phyloP scores from a whole-genome alignment of 805 yeast species.

The Metschnikowia kofuensis region DNA sequence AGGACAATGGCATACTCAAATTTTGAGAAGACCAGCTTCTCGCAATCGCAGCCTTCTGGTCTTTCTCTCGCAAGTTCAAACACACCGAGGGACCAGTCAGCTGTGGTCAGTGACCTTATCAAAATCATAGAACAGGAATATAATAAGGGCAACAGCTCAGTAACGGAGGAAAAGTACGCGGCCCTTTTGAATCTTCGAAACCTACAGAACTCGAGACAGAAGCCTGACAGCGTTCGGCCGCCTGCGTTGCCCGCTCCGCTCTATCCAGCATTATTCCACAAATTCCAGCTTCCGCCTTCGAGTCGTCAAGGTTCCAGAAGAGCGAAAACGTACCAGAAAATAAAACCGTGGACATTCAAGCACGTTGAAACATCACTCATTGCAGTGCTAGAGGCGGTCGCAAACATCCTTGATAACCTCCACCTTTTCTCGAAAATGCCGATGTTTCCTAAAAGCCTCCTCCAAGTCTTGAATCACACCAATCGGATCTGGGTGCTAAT shows the following conservation, averaged over 20 bases:
- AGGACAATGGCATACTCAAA: conserved; percentile 2
- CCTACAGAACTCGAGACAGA: conserved; percentile 6
- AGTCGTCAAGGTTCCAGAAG: background rate
- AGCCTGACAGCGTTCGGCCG: background rate
- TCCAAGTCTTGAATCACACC: conserved; percentile 36
- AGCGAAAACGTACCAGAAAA: background rate
- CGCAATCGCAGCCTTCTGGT: background rate
- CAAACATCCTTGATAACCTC: conserved; percentile 39
- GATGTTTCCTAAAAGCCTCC: conserved; percentile 37
- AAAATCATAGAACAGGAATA: conserved; percentile 37
- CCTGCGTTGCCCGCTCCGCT: conserved; percentile 29
- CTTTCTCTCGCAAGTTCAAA: background rate
- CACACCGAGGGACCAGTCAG: background rate
- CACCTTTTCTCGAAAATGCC: conserved; percentile 42
- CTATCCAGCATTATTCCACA: conserved; percentile 34
- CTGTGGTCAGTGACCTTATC: conserved; percentile 8
- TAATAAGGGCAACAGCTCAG: conserved; percentile 34
- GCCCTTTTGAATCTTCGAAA: conserved; percentile 28
- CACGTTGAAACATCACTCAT: conserved; percentile 29
- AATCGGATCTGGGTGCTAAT: conserved; percentile 43
- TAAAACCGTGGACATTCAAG: conserved; percentile 26
- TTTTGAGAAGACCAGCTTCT: background rate
- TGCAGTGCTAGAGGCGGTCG: conserved; percentile 32
- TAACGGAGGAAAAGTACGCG: conserved; percentile 36
- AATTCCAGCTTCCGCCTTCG: conserved; percentile 23